Percentiles rank a stretch among this genome's conserved stretches.
Conservation (phyloP, 106 monocot genomes). For the Triglochin maritima region DNA sequence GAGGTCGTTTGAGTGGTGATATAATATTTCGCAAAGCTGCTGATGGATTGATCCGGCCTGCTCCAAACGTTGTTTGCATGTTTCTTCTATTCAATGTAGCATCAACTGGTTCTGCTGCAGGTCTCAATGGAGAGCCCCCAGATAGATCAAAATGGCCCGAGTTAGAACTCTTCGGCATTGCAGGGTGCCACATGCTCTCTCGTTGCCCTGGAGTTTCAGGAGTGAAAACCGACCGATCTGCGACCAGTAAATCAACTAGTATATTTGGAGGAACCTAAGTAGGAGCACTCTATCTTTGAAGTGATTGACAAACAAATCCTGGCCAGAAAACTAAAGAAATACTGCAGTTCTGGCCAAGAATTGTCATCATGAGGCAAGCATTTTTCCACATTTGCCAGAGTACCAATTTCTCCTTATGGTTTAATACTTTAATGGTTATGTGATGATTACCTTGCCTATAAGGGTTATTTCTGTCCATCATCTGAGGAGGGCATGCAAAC, state of each 20-base stretch:
- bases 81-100: slow-evolving; percentile 31
- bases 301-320: background rate
- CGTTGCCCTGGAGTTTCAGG: slow-evolving; percentile 91
- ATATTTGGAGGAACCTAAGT: slow-evolving; percentile 35
- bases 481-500: slow-evolving; percentile 48
- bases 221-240: slow-evolving; percentile 65
- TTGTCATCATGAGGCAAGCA: too few relatives aligned
- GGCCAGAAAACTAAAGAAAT: background rate
- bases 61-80: slow-evolving; percentile 33
- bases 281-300: background rate
- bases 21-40: slow-evolving; percentile 30
- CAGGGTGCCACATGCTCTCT: slow-evolving; percentile 47
- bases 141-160: slow-evolving; percentile 56
- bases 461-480: slow-evolving; percentile 41
- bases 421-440: too few relatives aligned
- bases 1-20: slow-evolving; percentile 27
- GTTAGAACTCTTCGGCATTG: slow-evolving; percentile 36
- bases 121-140: slow-evolving; percentile 49
- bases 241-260: slow-evolving; percentile 24
- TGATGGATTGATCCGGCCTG: slow-evolving; percentile 51
- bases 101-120: slow-evolving; percentile 16
- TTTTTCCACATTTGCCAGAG: background rate
- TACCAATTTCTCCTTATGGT: background rate
- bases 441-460: slow-evolving; percentile 51
- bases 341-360: too few relatives aligned